Base-by-base conservation (phyloP, 441 rosid genomes). In the Aleurites moluccanus region DNA sequence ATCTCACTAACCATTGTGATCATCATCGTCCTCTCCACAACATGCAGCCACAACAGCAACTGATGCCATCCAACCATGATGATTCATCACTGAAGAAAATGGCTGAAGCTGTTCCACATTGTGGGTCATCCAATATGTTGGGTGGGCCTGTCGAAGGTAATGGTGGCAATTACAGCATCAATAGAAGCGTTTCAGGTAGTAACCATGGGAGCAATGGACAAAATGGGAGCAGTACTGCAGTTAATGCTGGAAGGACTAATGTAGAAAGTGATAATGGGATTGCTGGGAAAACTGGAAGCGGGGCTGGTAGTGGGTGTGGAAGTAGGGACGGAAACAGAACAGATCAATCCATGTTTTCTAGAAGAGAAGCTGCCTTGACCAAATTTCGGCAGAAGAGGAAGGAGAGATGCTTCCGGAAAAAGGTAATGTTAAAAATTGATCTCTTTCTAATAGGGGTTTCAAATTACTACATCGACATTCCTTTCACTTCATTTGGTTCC, bases 181-280 rank as follows among this genome's bases (percentile, higher is more conserved):
- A 84, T 59, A 83, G 87, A 83, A 90, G 91, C 72, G 85, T 75
- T 74, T 88, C 90, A 8, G 88, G 89, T 33, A 89, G 90, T 82
- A 88, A 89, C 80, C 89, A 72, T 77, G 89, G 89, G 52, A 86
- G 88, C 82, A 85, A 89, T 77, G 86, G 86, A 44, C 86, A 81
- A 76, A 79, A 84, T 68, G 88, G 90, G 69, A 82, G 90, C 77
- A 85, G 84, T 78, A 75, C 69, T 73, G 88, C 79, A n/a, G 79
- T 83, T 66, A 84, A 84, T 70, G 81, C 82, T 67, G 85, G 80
- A 57, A 77, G 74, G 70, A 74, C 73, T 35, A 86, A 89, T 56
- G 59, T 75, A 44, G 82, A 79, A 74, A 83, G 87, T 69, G 82
- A 85, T 57, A 80, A 81, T 50, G 77, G 84, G 61, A 69, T 75